Evolutionary conservation across 2,329 filamentous ascomycete genomes (phyloP), one percentile per base, ranked within the genome.

Genomic region (Fusarium pseudocircinatum): DNA sequence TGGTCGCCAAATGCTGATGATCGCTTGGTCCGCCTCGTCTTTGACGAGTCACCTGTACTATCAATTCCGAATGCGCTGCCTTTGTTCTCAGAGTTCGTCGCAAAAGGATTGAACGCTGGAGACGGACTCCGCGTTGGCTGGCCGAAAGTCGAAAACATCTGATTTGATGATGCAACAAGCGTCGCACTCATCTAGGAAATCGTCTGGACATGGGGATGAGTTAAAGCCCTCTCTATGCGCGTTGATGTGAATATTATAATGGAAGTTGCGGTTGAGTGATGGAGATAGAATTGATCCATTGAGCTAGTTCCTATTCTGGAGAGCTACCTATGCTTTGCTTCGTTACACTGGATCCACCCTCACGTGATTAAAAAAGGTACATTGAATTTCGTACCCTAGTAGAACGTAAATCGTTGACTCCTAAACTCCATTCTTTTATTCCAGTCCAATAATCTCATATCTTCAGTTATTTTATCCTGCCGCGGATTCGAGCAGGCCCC

Each of bases 401-500:
- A 62, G 49, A 22, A 30, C 26, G 36, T n/a, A n/a, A n/a, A n/a
- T n/a, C 56, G 34, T 42, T 56, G n/a, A 69, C 62, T 70, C 40
- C 64, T 40, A 28, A 70, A 73, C 71, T 68, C 71, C 71, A 22
- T 54, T 73, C 60, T 59, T 54, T 52, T 32, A 4, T 52, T 56
- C 62, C 56, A 56, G 18, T 43, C 24, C n/a, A 52, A 30, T 49
- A 36, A 26, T 54, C 37, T 43, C 34, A 32, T 58, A 54, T 57
- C 59, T 37, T 40, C 24, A 22, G 60, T 75, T 67, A 74, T 60
- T 72, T 74, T 68, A 72, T 60, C 22, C 75, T 72, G 44, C 76
- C 76, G 14, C 72, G 79, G 63, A 97, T 81, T 68, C 90, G 89
- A 36, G 95, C 93, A 32, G 93, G 93, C 0, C 96, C 96, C 63